These are phyloP conservation scores for Colletotrichum sublineola DNA, from an alignment of 2,329 filamentous ascomycete species.

Conservation along the genomic window DNA sequence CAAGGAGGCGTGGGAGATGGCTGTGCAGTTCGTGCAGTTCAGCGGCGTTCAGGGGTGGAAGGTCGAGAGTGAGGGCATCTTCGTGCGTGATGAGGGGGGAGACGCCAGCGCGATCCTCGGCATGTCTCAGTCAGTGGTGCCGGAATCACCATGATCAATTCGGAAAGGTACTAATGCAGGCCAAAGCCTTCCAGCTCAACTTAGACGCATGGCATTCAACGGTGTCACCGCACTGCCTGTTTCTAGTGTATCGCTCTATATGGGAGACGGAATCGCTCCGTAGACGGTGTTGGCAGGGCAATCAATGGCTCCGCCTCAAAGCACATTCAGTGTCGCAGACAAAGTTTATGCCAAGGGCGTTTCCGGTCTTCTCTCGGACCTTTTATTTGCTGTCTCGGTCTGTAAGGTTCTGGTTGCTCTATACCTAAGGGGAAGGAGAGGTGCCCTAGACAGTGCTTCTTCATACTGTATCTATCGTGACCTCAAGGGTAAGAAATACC, in stretches of 20 bases:
- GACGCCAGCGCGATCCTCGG: conserved; percentile 28
- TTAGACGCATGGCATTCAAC: conserved; percentile 51
- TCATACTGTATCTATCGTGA: not conserved
- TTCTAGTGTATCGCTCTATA: conserved; percentile 47
- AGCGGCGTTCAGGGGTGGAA: conserved; percentile 57
- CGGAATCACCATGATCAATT: conserved; percentile 23
- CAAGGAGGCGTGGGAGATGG: conserved; percentile 61
- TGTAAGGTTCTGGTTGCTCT: not conserved
- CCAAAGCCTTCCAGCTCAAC: conserved; percentile 41
- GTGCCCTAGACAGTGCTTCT: not conserved
- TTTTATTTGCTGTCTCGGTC: not conserved
- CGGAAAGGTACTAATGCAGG: conserved; percentile 20
- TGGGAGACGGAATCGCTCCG: conserved; percentile 20
- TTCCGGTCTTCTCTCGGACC: not conserved
- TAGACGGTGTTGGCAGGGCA: not conserved
- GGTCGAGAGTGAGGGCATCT: conserved; percentile 60
- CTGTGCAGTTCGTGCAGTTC: conserved; percentile 56
- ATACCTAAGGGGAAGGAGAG: not conserved
- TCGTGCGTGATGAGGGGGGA: conserved; percentile 50
- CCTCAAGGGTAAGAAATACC: too few species aligned
- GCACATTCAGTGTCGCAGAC: too few species aligned
- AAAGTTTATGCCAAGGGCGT: too few species aligned
- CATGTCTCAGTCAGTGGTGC: conserved; percentile 41
- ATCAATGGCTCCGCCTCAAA: too few species aligned
- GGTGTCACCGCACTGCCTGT: conserved; percentile 47